Evolutionary conservation across 140 eudicot genomes (phyloP).

Genomic region (Erigeron philadelphicus): DNA sequence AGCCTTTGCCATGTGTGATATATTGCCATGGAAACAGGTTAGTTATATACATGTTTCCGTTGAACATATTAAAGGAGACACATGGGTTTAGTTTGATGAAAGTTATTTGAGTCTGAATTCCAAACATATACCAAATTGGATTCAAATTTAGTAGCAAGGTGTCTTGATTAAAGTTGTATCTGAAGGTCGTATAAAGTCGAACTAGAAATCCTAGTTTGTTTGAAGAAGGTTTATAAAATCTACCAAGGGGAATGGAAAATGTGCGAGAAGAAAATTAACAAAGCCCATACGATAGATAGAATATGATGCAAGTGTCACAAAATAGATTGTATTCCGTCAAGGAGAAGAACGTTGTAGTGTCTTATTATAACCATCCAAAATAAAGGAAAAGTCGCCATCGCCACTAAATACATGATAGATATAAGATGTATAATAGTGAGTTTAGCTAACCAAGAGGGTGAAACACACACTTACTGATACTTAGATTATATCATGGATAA

Average conservation of each 20-base stretch:
- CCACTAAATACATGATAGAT: neutral
- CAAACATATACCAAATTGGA: no score
- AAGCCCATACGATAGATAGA: no score
- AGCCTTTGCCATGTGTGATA: constrained; percentile 83
- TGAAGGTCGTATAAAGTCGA: no score
- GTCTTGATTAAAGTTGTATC: no score
- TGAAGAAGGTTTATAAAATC: neutral
- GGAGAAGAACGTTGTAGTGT: neutral
- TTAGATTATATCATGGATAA: neutral
- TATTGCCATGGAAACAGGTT: constrained; percentile 99
- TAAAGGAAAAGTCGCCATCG: neutral
- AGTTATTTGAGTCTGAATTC: neutral
- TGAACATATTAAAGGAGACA: neutral
- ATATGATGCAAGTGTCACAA: no score
- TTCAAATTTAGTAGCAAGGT: no score
- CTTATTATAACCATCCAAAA: neutral
- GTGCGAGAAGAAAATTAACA: no score
- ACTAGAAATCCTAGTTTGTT: neutral
- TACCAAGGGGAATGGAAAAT: neutral
- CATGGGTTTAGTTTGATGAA: neutral
- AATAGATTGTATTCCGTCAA: neutral
- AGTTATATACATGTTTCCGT: constrained; percentile 16
- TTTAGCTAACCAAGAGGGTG: neutral
- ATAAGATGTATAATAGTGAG: constrained; percentile 6
- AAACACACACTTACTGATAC: neutral